phyloP scores from a whole-genome alignment of 305 asterid species.

The Fraxinus baroniana region DNA sequence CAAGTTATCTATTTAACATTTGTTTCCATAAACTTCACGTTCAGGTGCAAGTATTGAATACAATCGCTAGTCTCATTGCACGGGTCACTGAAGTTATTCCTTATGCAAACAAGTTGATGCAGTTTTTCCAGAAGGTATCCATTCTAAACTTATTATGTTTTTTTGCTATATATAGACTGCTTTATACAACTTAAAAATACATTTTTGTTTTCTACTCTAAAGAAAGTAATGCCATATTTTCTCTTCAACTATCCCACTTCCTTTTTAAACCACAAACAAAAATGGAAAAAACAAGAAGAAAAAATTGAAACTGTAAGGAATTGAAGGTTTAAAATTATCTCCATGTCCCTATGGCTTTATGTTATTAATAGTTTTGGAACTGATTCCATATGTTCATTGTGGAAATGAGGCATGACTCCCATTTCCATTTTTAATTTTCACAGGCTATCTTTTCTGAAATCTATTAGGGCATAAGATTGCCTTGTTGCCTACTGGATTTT shows the following conservation, averaged over 20 bases:
- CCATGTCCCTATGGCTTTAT: neutral
- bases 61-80: constrained; percentile 79
- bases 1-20: constrained; percentile 13
- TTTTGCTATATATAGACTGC: constrained; percentile 13
- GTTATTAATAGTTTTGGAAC: neutral
- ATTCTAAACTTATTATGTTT: neutral
- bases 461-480: neutral
- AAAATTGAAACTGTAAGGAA: constrained; percentile 2
- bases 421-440: neutral
- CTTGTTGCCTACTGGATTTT: neutral
- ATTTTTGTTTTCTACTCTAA: constrained; percentile 12
- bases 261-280: neutral
- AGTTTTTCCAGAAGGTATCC: constrained; percentile 82
- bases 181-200: neutral
- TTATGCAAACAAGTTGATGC: constrained; percentile 76
- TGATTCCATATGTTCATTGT: neutral
- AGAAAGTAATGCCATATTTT: neutral
- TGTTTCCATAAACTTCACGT: constrained; percentile 17
- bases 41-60: constrained; percentile 94
- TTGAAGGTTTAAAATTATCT: neutral
- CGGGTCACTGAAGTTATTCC: constrained; percentile 69
- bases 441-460: neutral
- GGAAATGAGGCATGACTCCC: neutral
- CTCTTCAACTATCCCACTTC: constrained; percentile 5
- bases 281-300: constrained; percentile 8